Conservation (phyloP, 2,329 filamentous ascomycete species). For the Dothidotthia symphoricarpi region DNA sequence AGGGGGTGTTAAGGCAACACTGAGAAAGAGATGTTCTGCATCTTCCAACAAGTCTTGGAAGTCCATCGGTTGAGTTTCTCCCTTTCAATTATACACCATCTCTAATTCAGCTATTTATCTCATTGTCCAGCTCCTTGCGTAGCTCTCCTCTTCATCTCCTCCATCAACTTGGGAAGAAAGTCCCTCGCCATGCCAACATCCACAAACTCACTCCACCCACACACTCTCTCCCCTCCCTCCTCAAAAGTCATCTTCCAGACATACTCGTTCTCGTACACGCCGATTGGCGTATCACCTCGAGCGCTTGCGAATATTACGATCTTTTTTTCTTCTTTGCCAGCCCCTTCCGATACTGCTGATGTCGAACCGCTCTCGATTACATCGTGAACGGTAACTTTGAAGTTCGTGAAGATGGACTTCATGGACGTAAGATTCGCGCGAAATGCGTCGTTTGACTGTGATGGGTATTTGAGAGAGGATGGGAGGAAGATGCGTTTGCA, state of each 20-base stretch:
- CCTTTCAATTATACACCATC: too few species aligned
- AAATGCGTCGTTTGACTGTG: slow-evolving; percentile 26
- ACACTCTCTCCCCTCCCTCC: slow-evolving; percentile 13
- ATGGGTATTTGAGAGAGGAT: slow-evolving; percentile 18
- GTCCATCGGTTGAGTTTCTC: too few species aligned
- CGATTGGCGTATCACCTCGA: slow-evolving; percentile 29
- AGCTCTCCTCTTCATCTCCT: slow-evolving; percentile 11
- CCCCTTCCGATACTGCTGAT: background rate
- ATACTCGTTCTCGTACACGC: slow-evolving; percentile 28
- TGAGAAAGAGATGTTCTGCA: too few species aligned
- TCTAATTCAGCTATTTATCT: too few species aligned
- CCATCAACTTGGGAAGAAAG: slow-evolving; percentile 29
- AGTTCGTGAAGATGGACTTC: slow-evolving; percentile 31
- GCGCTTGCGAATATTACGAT: slow-evolving; percentile 38
- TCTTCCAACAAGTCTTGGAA: too few species aligned
- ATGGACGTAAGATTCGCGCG: slow-evolving; percentile 22
- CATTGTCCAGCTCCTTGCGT: background rate
- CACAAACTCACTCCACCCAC: slow-evolving; percentile 28
- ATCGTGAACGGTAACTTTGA: slow-evolving; percentile 31
- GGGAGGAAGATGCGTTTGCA: slow-evolving; percentile 33
- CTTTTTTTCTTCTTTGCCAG: slow-evolving; percentile 8
- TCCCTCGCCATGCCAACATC: slow-evolving; percentile 31
- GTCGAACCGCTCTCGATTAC: slow-evolving; percentile 30
- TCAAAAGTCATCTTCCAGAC: slow-evolving; percentile 30
- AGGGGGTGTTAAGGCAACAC: too few species aligned